phyloP scores from a whole-genome alignment of 2,329 filamentous ascomycete species.

The Scedosporium apiospermum region DNA sequence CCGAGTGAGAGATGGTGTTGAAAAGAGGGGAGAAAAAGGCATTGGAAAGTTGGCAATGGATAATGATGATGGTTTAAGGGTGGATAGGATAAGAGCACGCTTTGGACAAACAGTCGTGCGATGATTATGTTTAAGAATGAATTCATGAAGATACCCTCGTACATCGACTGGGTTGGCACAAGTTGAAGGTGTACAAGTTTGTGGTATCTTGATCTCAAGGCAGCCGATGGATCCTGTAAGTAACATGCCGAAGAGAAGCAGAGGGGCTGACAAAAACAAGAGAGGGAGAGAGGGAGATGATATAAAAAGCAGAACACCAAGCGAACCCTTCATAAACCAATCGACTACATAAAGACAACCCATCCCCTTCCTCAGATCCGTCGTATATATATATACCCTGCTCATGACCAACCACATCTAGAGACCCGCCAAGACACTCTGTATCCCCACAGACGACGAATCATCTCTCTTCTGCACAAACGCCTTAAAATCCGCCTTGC shows the following conservation, averaged over 20 bases:
- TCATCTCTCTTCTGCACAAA: conserved; percentile 85
- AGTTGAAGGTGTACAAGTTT: background rate
- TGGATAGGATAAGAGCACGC: too few species aligned
- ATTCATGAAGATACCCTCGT: too few species aligned
- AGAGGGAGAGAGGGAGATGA: background rate
- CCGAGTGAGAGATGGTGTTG: conserved; percentile 69
- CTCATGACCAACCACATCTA: conserved; percentile 13
- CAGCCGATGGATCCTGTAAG: background rate
- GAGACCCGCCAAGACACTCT: conserved; percentile 66
- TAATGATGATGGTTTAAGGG: background rate
- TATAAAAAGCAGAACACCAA: background rate
- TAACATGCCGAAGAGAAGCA: background rate
- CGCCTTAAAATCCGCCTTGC: conserved; percentile 65
- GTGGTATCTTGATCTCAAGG: background rate
- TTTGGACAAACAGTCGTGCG: too few species aligned
- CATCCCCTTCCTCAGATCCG: background rate
- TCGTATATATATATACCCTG: background rate
- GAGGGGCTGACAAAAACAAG: background rate
- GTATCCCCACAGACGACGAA: conserved; percentile 68
- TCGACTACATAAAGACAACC: background rate
- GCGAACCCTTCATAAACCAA: background rate
- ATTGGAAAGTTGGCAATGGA: background rate
- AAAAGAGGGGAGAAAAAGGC: conserved; percentile 10
- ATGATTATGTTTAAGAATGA: too few species aligned
- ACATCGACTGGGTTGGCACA: too few species aligned